Evolutionary conservation across 768 basidiomycete species (phyloP).

Genomic region (Dictyophora rubrovolvata): DNA sequence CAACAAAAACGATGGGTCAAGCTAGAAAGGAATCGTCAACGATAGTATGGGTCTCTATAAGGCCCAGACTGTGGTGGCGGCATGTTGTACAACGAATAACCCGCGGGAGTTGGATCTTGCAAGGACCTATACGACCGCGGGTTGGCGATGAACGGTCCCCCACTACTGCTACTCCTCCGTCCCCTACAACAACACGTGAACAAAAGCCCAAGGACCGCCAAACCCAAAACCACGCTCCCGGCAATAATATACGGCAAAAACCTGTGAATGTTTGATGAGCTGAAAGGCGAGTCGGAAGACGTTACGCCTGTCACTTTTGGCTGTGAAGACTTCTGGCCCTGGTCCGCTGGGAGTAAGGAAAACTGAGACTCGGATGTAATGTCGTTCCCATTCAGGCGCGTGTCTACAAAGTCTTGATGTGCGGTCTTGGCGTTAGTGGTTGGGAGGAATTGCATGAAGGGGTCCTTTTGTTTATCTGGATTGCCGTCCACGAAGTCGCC

Average conservation of each 20-base stretch:
- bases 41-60: no score
- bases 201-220: not conserved
- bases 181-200: not conserved
- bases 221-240: not conserved
- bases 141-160: not conserved
- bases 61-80: not conserved
- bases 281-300: not conserved
- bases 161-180: not conserved
- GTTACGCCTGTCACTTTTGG: not conserved
- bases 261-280: not conserved
- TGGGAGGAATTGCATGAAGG: conserved; percentile 51
- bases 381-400: conserved; percentile 51
- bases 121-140: conserved; percentile 3
- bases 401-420: conserved; percentile 54
- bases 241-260: not conserved
- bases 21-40: no score
- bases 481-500: conserved; percentile 47
- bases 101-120: conserved; percentile 4
- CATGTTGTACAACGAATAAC: not conserved
- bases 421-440: conserved; percentile 21
- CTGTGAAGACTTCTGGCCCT: conserved; percentile 11
- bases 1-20: no score
- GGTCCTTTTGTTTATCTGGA: conserved; percentile 31
- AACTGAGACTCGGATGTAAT: conserved; percentile 44
- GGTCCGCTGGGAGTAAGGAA: conserved; percentile 46